Evolutionary conservation across 495 filamentous ascomycete genomes (phyloP), one percentile per base, ranked within the genome.

Genomic region (Aspergillus baeticus): DNA sequence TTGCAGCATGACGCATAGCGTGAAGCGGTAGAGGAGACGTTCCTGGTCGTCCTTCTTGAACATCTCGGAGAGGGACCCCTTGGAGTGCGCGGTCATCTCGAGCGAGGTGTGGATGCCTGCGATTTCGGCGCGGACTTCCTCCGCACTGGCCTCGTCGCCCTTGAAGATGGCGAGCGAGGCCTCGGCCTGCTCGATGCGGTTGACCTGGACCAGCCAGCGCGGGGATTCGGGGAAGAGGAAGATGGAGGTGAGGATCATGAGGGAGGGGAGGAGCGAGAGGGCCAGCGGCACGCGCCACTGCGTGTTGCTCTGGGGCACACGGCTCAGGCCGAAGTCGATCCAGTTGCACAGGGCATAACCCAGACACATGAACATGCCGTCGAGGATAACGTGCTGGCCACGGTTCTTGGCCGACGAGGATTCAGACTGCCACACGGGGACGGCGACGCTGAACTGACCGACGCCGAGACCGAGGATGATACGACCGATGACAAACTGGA

Each of bases 281-380:
- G 67, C 54, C 65, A 77, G 37, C 0, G 69, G 71, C 10, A 84
- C 64, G 14, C 82, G 70, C 81, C 81, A 84, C n/a, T 74, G 69
- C 10, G 74, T 58, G 13, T 63, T 61, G 0, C 77, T 75, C 18
- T 60, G 50, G 5, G 50, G 43, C 0, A 72, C 60, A 45, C 72
- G 76, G 60, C 60, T 78, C 13, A 76, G 52, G 17, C 74, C 79
- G 51, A 81, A 88, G 59, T 84, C 81, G n/a, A 88, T 76, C 84
- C 84, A 88, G 56, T 86, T 85, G 13, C 81, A 83, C 13, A 86
- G 74, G 1, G 81, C 77, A 33, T 85, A 82, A 39, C 83, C 85
- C 44, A 84, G 75, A 55, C 81, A 84, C 60, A 80, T 81, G 63
- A 70, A 80, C 11, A 79, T 67, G 10, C 77, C 75, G 33, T 78